Base-by-base conservation (phyloP, 257 asterid genomes). In the Ocimum tenuiflorum region DNA sequence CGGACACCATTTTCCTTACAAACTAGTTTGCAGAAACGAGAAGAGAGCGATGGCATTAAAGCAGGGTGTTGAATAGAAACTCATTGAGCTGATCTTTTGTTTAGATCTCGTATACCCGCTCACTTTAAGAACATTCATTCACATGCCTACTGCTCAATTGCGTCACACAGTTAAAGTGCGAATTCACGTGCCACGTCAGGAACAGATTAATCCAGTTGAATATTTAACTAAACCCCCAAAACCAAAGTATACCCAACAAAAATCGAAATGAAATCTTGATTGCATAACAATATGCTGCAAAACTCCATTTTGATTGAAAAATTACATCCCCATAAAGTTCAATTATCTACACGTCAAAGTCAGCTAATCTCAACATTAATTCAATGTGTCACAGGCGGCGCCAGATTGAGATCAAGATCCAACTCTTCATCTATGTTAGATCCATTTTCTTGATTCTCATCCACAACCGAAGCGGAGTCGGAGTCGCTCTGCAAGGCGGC, bases 381-480 rank as follows among this genome's bases (percentile, higher is more conserved):
- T 46, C 61, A 35, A 58, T 41, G 60, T 36, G 56, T 19, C 61
- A 36, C 6, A 8, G 73, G 73, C 35, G 66, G 73, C 43, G 29
- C 66, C 36, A 68, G 59, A 68, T 45, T 56, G 12, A 68, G 66
- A 56, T 68, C 66, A 13, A 68, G 73, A 57, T 56, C 43, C 66
- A 59, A n/a, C 31, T 23, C 61, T 20, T 60, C 36, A 20, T 15
- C 51, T 18, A 33, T 46, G 5, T 46, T 67, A n/a, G 31, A 38
- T n/a, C 60, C 60, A 9, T 68, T 42, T 3, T 5, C 41, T 33
- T 49, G 60, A 38, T 33, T 50, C 70, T 50, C 60, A 1, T 35
- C 60, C 62, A 51, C 72, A 0, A 14, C 43, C 18, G 62, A 51
- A 3, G 71, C 36, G 3, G 43, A 35, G 11, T 52, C 71, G 33